Percentiles rank a stretch among this genome's conserved stretches.
phyloP scores from a whole-genome alignment of 345 rosid species.

The Clarkia xantiana region DNA sequence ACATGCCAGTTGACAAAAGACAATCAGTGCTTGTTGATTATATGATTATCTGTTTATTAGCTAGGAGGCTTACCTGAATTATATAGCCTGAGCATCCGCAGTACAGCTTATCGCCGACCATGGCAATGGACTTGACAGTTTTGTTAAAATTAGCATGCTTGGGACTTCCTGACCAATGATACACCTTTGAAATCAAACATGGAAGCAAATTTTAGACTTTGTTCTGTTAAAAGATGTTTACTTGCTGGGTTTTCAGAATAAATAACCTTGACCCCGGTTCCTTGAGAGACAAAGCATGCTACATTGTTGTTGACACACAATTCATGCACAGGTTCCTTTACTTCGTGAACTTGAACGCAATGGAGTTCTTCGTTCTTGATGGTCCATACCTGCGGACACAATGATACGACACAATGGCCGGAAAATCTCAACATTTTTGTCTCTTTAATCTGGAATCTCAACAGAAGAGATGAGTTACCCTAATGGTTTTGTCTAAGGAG shows the following conservation, averaged over 20 bases:
- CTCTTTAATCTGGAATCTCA: too few relatives aligned
- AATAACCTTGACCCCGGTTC: conserved; percentile 47
- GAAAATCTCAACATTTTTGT: too few relatives aligned
- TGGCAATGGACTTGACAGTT: conserved; percentile 35
- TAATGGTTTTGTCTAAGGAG: conserved; percentile 50
- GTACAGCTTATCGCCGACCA: conserved; percentile 30
- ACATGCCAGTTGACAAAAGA: neutral
- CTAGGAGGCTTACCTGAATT: conserved; percentile 30
- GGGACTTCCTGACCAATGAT: conserved; percentile 40
- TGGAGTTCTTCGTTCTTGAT: conserved; percentile 38
- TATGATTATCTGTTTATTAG: too few relatives aligned
- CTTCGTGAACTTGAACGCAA: conserved; percentile 49
- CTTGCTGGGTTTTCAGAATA: conserved; percentile 6
- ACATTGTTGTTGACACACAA: conserved; percentile 28
- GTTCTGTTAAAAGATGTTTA: neutral
- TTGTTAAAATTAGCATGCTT: conserved; percentile 41
- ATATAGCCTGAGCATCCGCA: conserved; percentile 47
- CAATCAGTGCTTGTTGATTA: too few relatives aligned
- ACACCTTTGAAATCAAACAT: conserved; percentile 23
- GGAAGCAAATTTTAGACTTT: too few relatives aligned
- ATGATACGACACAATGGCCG: too few relatives aligned
- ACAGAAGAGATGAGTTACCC: conserved; percentile 21
- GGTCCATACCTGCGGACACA: conserved; percentile 32
- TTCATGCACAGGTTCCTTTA: conserved; percentile 37
- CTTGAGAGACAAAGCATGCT: conserved; percentile 42